Evolutionary conservation across 192 early-diverging fungal species (phyloP).

Genomic region (Paraglomus brasilianum): DNA sequence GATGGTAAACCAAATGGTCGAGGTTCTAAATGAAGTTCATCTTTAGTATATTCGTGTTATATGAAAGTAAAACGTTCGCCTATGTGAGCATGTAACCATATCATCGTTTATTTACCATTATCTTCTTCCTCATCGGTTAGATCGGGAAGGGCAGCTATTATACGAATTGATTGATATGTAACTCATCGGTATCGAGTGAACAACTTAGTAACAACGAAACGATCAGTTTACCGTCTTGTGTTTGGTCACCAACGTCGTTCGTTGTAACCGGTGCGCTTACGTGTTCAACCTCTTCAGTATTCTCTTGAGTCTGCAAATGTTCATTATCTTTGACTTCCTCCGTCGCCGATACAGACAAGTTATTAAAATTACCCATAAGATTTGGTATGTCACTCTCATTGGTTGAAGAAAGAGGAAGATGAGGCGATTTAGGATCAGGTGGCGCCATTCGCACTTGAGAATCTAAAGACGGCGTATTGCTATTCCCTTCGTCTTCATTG

Average conservation of each 20-base stretch:
- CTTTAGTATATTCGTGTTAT: neutral
- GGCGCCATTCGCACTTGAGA: constrained; percentile 25
- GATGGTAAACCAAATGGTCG: constrained; percentile 80
- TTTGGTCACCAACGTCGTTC: neutral
- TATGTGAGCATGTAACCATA: neutral
- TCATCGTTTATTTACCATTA: constrained; percentile 26
- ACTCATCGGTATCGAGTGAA: too few species aligned
- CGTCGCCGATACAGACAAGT: neutral
- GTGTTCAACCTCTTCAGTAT: neutral
- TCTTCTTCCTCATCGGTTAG: constrained; percentile 4
- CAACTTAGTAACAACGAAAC: too few species aligned
- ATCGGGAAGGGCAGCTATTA: too few species aligned
- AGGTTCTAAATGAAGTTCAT: constrained; percentile 32
- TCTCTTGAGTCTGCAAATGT: neutral
- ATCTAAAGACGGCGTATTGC: neutral
- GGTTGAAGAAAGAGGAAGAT: constrained; percentile 9
- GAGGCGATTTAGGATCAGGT: constrained; percentile 29
- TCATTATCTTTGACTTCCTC: neutral
- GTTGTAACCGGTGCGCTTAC: neutral
- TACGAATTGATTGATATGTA: too few species aligned
- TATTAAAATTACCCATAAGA: neutral
- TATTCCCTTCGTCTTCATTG: neutral
- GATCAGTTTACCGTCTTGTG: neutral
- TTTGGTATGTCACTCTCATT: neutral
- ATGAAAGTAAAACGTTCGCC: neutral